Evolutionary conservation across 129 eudicot genomes (phyloP), one percentile per base, ranked within the genome.

Genomic region (Chrysanthemum seticuspe): DNA sequence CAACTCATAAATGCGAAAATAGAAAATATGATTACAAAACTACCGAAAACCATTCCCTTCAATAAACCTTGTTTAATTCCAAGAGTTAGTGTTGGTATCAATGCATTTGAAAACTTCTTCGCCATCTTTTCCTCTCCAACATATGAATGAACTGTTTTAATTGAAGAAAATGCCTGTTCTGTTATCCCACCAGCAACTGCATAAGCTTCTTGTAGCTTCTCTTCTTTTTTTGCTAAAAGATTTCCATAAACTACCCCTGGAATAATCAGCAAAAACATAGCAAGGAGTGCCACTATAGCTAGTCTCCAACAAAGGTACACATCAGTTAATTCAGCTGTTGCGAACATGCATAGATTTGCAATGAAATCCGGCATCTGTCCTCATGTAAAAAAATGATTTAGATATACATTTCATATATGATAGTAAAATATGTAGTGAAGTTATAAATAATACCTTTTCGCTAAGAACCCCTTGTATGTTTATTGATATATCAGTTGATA

Each of bases 81-180:
- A 9, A 82, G 72, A 31, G 15, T 40, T 59, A 72, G n/a, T 8
- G 71, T 67, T 10, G 68, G 72, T 15, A 45, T 31, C 5, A 77
- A 68, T 1, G 81, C 78, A 8, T 63, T 47, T 68, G 79, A 66
- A 68, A 57, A 82, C 8, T 56, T 76, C 1, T 7, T 47, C 48
- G 65, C 68, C 69, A 59, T 82, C 48, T 21, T 58, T 45, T 71
- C 34, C 73, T 82, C 85, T 25, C 82, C 85, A 36, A 70, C 78
- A 54, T 72, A 82, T 5, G 85, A 72, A 29, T 71, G 73, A 14
- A 82, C 85, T 0, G 85, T 82, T 50, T 75, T 73, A 44, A 82
- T 77, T 19, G 82, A 82, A 53, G 82, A 76, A 72, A 82, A 59
- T 15, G 82, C 79, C 51, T 82, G 85, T 31, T 82, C 82, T 25